These are phyloP conservation scores for Aphanomyces cochlioides DNA, from an alignment of 352 stramenopile genomes.

Conservation along the genomic window DNA sequence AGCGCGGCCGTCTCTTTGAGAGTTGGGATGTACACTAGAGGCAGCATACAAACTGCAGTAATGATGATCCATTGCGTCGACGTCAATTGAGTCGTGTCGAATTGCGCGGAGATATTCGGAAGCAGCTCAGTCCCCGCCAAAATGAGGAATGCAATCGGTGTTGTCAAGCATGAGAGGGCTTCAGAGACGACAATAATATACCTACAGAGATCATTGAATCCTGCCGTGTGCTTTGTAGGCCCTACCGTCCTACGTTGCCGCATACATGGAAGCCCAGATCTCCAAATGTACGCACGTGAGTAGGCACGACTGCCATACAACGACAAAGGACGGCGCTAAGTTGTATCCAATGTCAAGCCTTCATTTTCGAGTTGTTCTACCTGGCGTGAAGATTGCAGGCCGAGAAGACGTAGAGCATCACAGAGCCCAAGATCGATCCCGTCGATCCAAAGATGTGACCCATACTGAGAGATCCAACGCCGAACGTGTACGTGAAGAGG, in stretches of 20 bases:
- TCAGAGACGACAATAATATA: slow-evolving; percentile 47
- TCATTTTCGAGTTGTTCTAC: slow-evolving; percentile 26
- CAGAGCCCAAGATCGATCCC: slow-evolving; percentile 49
- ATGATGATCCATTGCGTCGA: slow-evolving; percentile 61
- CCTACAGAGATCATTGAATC: background rate
- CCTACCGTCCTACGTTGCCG: slow-evolving; percentile 41
- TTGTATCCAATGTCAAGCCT: background rate
- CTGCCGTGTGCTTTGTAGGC: background rate
- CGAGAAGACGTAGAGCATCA: slow-evolving; percentile 72
- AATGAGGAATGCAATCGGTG: slow-evolving; percentile 68
- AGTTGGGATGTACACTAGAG: slow-evolving; percentile 59
- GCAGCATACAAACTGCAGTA: slow-evolving; percentile 51
- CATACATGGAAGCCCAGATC: slow-evolving; percentile 68
- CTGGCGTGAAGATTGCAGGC: slow-evolving; percentile 69
- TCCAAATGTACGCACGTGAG: slow-evolving; percentile 63
- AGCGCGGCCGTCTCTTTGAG: slow-evolving; percentile 46
- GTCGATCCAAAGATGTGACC: slow-evolving; percentile 57
- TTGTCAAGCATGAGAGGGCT: slow-evolving; percentile 57
- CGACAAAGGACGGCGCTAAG: slow-evolving; percentile 13
- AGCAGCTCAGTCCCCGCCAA: slow-evolving; percentile 58
- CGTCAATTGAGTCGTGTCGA: slow-evolving; percentile 29
- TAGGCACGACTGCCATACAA: slow-evolving; percentile 43
- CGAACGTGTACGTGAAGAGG: slow-evolving; percentile 72
- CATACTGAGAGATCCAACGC: slow-evolving; percentile 72
- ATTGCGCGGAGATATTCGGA: slow-evolving; percentile 44